phyloP scores from a whole-genome alignment of 768 basidiomycete genomes.

The Galerina marginata region DNA sequence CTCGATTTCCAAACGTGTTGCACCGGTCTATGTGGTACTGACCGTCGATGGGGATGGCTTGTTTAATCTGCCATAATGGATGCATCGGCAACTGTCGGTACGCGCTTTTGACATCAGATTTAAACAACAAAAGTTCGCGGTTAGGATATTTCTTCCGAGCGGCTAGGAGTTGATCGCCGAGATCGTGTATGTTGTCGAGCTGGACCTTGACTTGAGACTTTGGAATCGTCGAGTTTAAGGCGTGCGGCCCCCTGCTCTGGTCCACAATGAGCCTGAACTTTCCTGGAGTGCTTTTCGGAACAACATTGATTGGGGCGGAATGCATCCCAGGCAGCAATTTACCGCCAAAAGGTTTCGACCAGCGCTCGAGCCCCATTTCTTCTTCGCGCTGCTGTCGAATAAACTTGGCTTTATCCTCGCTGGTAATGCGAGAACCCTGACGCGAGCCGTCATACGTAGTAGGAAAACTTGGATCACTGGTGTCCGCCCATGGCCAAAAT shows the following conservation, averaged over 20 bases:
- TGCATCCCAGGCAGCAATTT: constrained; percentile 50
- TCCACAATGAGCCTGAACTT: constrained; percentile 44
- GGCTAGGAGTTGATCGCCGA: constrained; percentile 29
- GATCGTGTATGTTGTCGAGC: constrained; percentile 39
- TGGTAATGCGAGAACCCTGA: constrained; percentile 18
- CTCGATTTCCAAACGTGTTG: constrained; percentile 38
- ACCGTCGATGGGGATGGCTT: constrained; percentile 37
- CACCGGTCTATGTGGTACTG: constrained; percentile 34
- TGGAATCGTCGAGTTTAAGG: constrained; percentile 43
- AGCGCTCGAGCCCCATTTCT: constrained; percentile 29
- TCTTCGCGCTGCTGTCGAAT: constrained; percentile 31
- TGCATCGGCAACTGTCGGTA: constrained; percentile 38
- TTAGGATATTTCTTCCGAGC: constrained; percentile 12
- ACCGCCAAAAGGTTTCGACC: constrained; percentile 36
- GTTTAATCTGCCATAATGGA: constrained; percentile 35
- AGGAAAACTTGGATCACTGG: constrained; percentile 24
- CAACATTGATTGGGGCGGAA: constrained; percentile 39
- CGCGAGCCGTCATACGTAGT: constrained; percentile 28
- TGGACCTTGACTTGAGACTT: constrained; percentile 25
- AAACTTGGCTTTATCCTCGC: constrained; percentile 27
- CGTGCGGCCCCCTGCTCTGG: constrained; percentile 38
- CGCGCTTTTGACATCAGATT: constrained; percentile 42
- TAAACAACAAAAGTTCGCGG: constrained; percentile 35
- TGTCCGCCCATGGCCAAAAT: constrained; percentile 50
- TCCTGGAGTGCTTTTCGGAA: constrained; percentile 39